Base-by-base conservation (phyloP, 176 grass and related monocot genomes). In the Avena eriantha region DNA sequence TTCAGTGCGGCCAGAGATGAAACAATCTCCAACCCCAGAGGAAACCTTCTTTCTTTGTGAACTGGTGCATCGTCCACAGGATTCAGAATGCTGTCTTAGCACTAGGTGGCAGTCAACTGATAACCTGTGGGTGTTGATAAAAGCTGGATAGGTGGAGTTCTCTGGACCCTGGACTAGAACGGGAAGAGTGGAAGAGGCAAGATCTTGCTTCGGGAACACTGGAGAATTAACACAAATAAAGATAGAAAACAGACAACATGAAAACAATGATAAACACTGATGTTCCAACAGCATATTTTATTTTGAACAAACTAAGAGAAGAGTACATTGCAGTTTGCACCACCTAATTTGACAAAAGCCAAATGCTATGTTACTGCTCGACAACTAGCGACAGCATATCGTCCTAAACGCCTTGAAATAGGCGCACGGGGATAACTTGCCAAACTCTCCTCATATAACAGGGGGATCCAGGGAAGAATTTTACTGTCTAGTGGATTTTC, bases 381-480 rank as follows among this genome's bases (percentile, higher is more conserved):
- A 26, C 22, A 76, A 53, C 73, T 50, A 53, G 7, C 33, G 47
- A 49, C 15, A 11, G 2, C 8, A 18, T 9, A 76, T 19, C 23
- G 13, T 7, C 6, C 8, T 31, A 76, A 53, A 1, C 3, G 0
- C 7, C 73, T 1, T 53, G 14, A 7, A 29, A n/a, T 76, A 3
- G 26, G 13, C 3, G 3, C 47, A 54, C 22, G 47, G 15, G 73
- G 47, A 76, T 76, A 76, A 76, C 73, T 76, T 53, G 73, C 23
- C 4, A 76, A 48, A 10, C 73, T 76, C 13, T 76, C 48, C 26
- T 76, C 73, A 33, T 76, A 76, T 53, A 76, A 19, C 12, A 76
- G 18, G 26, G 73, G 73, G 24, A 76, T 24, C 3, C 31, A 76
- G 0, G 47, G 47, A 7, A 76, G 15, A 34, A 54, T 33, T 29